Evolutionary conservation across 2,329 filamentous ascomycete genomes (phyloP), one percentile per base, ranked within the genome.

Genomic region (Rutstroemia sp.): DNA sequence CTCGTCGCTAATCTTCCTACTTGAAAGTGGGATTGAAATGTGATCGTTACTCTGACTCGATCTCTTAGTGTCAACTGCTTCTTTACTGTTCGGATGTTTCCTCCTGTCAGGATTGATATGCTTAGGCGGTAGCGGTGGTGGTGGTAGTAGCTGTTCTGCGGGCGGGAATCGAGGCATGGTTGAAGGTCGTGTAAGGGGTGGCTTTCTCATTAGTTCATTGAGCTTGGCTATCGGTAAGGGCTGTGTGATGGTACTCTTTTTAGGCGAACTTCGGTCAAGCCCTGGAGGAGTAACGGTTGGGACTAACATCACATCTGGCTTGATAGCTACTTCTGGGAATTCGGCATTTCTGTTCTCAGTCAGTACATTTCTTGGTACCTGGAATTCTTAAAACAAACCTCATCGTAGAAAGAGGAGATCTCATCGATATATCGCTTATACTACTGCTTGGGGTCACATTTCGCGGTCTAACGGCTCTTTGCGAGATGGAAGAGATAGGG

Each of bases 381-480:
- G n/a, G 5, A 8, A 2, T 5, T 23, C 14, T 14, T 4, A 27
- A 41, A 2, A 52, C 61, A 21, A 56, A 67, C 66, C 64, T 52
- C 54, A 67, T 59, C 2, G 57, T 66, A 5, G 64, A 63, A 10
- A 66, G 44, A 23, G 66, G 65, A 18, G 65, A 66, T 46, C 65
- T 58, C 25, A 61, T 59, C 1, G 62, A 62, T 14, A 61, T 44
- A 45, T 66, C 62, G 42, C 60, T 65, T 39, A 66, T 67, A 53
- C 62, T 65, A 41, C 64, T 66, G 37, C 65, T 66, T 5, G 65
- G 65, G 8, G 64, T 67, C 5, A 65, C 60, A 1, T 53, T 60
- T 46, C 51, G 59, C 44, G 61, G 48, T 42, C 55, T 27, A 12
- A 51, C 39, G 37, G 47, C 27, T 54, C 52, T 39, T 41, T 59